Base-by-base conservation (phyloP, 257 asterid species). In the Jacaranda copaia region DNA sequence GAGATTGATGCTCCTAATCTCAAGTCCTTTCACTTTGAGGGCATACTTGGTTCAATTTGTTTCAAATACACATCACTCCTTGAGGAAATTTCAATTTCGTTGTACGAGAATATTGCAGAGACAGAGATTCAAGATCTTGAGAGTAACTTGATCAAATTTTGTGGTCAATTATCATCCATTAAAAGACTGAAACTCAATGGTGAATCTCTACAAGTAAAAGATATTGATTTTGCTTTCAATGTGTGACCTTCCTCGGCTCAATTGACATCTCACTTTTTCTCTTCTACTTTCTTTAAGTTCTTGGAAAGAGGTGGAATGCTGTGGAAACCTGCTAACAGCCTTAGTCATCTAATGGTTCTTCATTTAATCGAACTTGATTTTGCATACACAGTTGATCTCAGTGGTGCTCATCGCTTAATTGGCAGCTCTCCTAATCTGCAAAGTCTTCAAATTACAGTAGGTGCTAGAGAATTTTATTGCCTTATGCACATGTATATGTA, bases 1-100 rank as follows among this genome's bases (percentile, higher is more conserved):
- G 46, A 39, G 1, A 39, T 64, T 8, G 13, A 38, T 39, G 70
- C 70, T 64, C 70, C 70, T 8, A 64, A 64, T 64, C 70, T 64
- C 51, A 38, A 64, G 51, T 38, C 51, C 32, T 64, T 38, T 15
- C 0, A 4, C 49, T 39, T 64, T 14, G 0, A 0, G 51, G 51
- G 46, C 20, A n/a, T 1, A 39, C 12, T 42, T 3, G 4, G 10
- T 14, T 39, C 49, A 5, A 15, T 64, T 39, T 38, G 32, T 40
- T 64, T 38, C 15, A 6, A 14, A 40, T 14, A 15, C 13, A 38
- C 70, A 64, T 19, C 15, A 20, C 8, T 0, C 25, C 20, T 64
- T 8, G 52, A 40, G 51, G 32, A 64, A 55, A 18, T 57, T 57
- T 6, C 15, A 20, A 57, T 57, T 57, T 5, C 5, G 5, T 57